Percentiles rank a stretch among this genome's conserved stretches.
These are phyloP conservation scores for Lodderomyces pseudojiufengensis DNA, from an alignment of 1,139 yeast genomes.

Conservation along the genomic window DNA sequence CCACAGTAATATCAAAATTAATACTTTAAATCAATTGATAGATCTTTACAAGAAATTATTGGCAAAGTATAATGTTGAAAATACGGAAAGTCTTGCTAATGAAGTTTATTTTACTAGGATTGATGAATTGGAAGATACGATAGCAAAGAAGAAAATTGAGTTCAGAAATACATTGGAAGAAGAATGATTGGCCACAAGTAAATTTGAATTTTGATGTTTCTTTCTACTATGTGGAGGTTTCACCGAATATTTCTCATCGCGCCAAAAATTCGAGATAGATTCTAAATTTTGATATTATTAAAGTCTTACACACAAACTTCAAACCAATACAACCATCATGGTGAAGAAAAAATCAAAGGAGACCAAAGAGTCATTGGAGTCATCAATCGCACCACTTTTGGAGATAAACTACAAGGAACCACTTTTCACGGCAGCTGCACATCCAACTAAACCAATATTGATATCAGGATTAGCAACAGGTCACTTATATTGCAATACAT, in stretches of 20 bases:
- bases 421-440: constrained; percentile 73
- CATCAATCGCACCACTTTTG: constrained; percentile 46
- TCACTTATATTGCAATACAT: constrained; percentile 55
- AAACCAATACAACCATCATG: constrained; percentile 15
- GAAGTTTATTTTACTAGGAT: constrained; percentile 17
- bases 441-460: constrained; percentile 66
- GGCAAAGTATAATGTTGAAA: constrained; percentile 11
- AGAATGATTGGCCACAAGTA: not conserved
- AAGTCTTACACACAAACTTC: too few relatives aligned
- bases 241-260: too few relatives aligned
- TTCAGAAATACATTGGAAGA: constrained; percentile 9
- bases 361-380: constrained; percentile 33
- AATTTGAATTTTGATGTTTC: too few relatives aligned
- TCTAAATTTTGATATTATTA: too few relatives aligned
- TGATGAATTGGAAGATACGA: constrained; percentile 15
- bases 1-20: constrained; percentile 12
- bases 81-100: constrained; percentile 22
- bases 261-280: too few relatives aligned
- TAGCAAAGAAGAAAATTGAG: constrained; percentile 12
- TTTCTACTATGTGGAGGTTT: too few relatives aligned
- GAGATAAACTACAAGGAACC: constrained; percentile 57
- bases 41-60: constrained; percentile 17
- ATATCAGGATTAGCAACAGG: constrained; percentile 81
- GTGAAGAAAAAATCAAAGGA: constrained; percentile 32
- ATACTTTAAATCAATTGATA: constrained; percentile 14